phyloP scores from a whole-genome alignment of 768 basidiomycete genomes.

The Phylloporus sp. region DNA sequence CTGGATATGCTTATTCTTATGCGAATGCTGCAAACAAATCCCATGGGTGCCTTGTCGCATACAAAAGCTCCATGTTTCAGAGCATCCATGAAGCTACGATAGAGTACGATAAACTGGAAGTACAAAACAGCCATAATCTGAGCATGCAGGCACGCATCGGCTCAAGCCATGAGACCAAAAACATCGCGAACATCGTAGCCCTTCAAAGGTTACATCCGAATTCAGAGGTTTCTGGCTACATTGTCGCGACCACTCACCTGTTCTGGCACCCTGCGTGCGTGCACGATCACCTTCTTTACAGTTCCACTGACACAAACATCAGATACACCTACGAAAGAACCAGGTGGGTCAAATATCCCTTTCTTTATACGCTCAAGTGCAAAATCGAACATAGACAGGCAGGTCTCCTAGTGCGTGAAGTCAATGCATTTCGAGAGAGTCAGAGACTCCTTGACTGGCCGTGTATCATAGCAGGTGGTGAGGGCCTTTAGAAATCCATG shows the following conservation, averaged over 20 bases:
- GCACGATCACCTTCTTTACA: neutral
- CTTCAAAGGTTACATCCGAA: slow-evolving; percentile 43
- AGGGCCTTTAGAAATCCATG: neutral
- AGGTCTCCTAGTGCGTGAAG: slow-evolving; percentile 67
- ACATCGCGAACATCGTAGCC: slow-evolving; percentile 75
- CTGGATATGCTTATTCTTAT: slow-evolving; percentile 62
- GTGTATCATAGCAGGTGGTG: slow-evolving; percentile 81
- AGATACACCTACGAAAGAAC: slow-evolving; percentile 74
- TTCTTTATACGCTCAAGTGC: neutral
- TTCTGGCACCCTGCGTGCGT: slow-evolving; percentile 92
- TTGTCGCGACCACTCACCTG: slow-evolving; percentile 86
- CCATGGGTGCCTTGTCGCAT: slow-evolving; percentile 85
- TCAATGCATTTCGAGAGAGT: slow-evolving; percentile 49
- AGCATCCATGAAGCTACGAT: slow-evolving; percentile 47
- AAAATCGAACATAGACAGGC: slow-evolving; percentile 54
- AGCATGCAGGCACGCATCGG: slow-evolving; percentile 41
- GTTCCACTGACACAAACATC: neutral
- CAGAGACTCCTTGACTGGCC: slow-evolving; percentile 58
- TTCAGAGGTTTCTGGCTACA: slow-evolving; percentile 44
- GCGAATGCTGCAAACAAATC: slow-evolving; percentile 70
- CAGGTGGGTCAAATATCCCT: slow-evolving; percentile 45
- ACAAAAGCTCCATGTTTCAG: slow-evolving; percentile 49
- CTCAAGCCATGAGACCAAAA: slow-evolving; percentile 67
- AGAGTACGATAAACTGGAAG: slow-evolving; percentile 63
- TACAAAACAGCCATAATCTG: slow-evolving; percentile 38